Evolutionary conservation across 2,329 filamentous ascomycete species (phyloP).

Genomic region (Sporothrix humicola): DNA sequence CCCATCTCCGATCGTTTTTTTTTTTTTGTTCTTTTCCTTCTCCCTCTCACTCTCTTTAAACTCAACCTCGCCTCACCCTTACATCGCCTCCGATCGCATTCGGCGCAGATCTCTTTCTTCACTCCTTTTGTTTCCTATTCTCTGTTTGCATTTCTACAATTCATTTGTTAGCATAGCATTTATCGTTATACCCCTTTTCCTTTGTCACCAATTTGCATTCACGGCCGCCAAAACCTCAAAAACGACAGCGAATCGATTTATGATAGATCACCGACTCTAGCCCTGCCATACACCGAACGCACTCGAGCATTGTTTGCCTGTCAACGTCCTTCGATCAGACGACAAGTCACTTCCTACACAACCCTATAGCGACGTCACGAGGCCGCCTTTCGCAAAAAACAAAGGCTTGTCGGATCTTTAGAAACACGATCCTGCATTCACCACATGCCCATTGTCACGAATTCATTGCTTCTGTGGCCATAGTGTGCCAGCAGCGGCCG

Average conservation of each 20-base stretch:
- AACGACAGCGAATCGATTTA: neutral
- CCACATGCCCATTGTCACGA: neutral
- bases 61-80: neutral
- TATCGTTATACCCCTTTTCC: conserved; percentile 18
- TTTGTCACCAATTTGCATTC: neutral
- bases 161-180: conserved; percentile 24
- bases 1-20: neutral
- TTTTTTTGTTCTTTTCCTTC: neutral
- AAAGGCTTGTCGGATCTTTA: neutral
- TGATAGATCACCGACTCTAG: neutral
- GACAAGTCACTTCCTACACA: neutral
- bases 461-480: neutral
- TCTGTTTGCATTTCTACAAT: conserved; percentile 23
- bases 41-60: neutral
- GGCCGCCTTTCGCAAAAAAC: neutral
- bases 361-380: neutral
- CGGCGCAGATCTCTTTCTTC: neutral
- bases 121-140: neutral
- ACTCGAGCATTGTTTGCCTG: neutral
- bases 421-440: neutral
- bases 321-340: neutral
- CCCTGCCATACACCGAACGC: conserved; percentile 2
- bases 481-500: conserved; percentile 22
- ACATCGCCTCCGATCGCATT: neutral
- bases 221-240: neutral